phyloP scores from a whole-genome alignment of 2,329 filamentous ascomycete species.

The Claviceps sp. region DNA sequence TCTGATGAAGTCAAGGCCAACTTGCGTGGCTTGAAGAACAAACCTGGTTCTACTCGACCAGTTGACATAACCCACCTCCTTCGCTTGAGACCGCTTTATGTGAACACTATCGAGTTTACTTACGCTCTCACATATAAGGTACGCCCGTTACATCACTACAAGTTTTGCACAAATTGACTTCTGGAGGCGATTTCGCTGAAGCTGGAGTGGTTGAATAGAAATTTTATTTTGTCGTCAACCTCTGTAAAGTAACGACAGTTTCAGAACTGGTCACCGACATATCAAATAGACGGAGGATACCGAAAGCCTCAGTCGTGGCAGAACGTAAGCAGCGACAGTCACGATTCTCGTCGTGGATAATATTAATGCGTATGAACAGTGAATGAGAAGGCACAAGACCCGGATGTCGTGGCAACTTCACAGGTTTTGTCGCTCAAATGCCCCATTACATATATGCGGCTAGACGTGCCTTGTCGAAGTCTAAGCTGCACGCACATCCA shows the following conservation, averaged over 20 bases:
- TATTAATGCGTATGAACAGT: constrained; percentile 36
- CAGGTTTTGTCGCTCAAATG: constrained; percentile 85
- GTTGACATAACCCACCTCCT: constrained; percentile 77
- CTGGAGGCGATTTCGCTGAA: background rate
- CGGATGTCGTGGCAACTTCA: constrained; percentile 81
- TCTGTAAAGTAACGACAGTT: constrained; percentile 63
- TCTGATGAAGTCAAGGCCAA: constrained; percentile 83
- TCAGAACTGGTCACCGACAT: constrained; percentile 58
- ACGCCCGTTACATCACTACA: constrained; percentile 18
- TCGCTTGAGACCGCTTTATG: constrained; percentile 53
- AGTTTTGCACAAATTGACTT: constrained; percentile 1
- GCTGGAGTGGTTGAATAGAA: constrained; percentile 35
- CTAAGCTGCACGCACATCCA: constrained; percentile 75
- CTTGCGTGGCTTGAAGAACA: constrained; percentile 86
- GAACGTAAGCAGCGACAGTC: constrained; percentile 50
- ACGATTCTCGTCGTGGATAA: background rate
- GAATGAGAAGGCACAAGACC: constrained; percentile 66
- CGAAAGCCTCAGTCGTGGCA: constrained; percentile 66
- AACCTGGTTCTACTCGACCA: constrained; percentile 84
- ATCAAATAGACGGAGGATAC: constrained; percentile 54
- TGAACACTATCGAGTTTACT: constrained; percentile 70
- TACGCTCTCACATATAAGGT: constrained; percentile 88
- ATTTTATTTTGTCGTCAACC: constrained; percentile 57
- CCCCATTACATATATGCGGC: constrained; percentile 74
- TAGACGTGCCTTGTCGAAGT: constrained; percentile 68